Evolutionary conservation across 2,329 filamentous ascomycete genomes (phyloP).

Genomic region (Aspergillus tamarii): DNA sequence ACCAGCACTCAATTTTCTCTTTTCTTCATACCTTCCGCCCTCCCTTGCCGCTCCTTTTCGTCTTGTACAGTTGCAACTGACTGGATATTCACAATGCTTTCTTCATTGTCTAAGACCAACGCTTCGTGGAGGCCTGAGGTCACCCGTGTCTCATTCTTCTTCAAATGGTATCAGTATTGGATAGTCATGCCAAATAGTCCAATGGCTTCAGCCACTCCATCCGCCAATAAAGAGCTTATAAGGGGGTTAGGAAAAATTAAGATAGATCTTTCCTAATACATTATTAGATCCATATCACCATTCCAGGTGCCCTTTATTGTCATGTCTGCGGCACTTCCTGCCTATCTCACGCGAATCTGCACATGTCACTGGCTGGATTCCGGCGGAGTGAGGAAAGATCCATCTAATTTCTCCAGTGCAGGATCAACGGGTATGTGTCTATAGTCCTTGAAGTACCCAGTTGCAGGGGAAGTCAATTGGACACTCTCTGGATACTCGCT

Average conservation of each 20-base stretch:
- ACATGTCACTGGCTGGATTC: conserved; percentile 8
- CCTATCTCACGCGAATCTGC: background rate
- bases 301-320: background rate
- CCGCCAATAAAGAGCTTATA: background rate
- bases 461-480: conserved; percentile 30
- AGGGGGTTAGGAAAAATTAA: background rate
- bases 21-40: background rate
- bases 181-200: background rate
- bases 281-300: background rate
- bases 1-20: background rate
- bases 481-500: conserved; percentile 20
- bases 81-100: background rate
- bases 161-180: background rate
- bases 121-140: background rate
- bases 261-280: background rate
- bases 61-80: background rate
- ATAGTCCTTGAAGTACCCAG: conserved; percentile 18
- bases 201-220: background rate
- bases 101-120: background rate
- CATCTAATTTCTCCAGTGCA: conserved; percentile 33
- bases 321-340: background rate
- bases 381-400: conserved; percentile 19
- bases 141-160: background rate
- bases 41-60: background rate
- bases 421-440: conserved; percentile 49